Conservation (phyloP, 441 rosid species). For the Eruca vesicaria region DNA sequence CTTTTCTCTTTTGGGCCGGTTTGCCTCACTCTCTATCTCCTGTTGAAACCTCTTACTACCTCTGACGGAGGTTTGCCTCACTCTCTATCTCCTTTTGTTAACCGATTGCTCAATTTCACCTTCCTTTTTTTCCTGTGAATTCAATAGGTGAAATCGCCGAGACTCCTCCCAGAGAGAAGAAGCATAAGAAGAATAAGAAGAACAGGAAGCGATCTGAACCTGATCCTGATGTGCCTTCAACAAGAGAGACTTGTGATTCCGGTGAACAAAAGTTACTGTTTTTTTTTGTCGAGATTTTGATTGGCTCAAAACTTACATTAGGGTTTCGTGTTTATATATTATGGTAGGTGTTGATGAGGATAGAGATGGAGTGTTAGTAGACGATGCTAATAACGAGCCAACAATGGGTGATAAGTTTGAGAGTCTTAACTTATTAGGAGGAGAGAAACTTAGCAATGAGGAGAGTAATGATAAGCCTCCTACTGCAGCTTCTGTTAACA, state of each 20-base stretch:
- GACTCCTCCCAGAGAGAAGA: conserved; percentile 36
- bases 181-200: conserved; percentile 39
- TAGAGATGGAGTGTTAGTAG: conserved; percentile 56
- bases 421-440: conserved; percentile 4
- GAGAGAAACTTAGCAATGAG: not conserved
- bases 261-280: conserved; percentile 38
- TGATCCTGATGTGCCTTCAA: conserved; percentile 46
- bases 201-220: conserved; percentile 65
- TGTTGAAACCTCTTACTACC: conserved; percentile 30
- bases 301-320: not conserved
- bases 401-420: conserved; percentile 95
- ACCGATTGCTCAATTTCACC: not conserved
- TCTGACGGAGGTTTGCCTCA: conserved; percentile 33
- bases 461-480: conserved; percentile 51
- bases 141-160: no score
- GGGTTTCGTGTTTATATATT: not conserved
- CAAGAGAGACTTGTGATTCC: conserved; percentile 24
- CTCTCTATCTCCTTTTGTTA: not conserved
- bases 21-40: no score
- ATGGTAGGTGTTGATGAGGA: conserved; percentile 55
- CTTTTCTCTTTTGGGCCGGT: no score
- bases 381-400: conserved; percentile 74
- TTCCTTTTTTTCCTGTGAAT: not conserved
- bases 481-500: conserved; percentile 76
- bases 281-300: not conserved